phyloP scores from a whole-genome alignment of 2,329 filamentous ascomycete genomes.

The Colletotrichum musae region DNA sequence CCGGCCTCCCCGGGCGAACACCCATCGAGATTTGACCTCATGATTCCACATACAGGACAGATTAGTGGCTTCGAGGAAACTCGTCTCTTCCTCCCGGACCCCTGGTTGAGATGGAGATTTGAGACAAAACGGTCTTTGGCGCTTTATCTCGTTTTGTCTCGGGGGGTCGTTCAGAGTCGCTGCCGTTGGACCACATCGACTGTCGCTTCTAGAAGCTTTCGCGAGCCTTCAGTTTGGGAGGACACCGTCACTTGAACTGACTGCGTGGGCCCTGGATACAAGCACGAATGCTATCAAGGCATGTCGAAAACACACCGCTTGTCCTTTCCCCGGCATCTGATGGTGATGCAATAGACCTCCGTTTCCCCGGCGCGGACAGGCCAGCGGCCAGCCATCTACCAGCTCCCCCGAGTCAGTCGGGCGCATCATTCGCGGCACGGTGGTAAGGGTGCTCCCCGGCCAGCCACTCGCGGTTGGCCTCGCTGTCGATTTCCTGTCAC shows the following conservation, averaged over 20 bases:
- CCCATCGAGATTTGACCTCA: not conserved
- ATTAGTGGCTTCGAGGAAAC: not conserved
- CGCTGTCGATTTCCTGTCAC: not conserved
- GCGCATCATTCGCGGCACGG: constrained; percentile 1
- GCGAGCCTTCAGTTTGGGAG: no score
- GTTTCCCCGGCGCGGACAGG: not conserved
- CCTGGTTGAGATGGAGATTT: no score
- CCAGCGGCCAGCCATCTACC: not conserved
- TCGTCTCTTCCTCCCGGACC: no score
- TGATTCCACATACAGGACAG: not conserved
- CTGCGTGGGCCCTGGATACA: not conserved
- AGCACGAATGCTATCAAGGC: not conserved
- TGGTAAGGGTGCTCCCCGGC: constrained; percentile 4
- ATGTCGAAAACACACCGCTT: not conserved
- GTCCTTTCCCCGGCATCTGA: not conserved
- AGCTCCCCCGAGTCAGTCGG: constrained; percentile 24
- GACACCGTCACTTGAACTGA: not conserved
- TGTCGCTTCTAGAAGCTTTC: no score
- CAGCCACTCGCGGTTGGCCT: not conserved
- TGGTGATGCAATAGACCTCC: constrained; percentile 1
- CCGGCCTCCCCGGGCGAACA: not conserved
- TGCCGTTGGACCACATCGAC: no score
- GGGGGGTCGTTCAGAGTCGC: no score
- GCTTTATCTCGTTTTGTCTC: no score
- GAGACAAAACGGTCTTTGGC: no score